Conservation (phyloP, 805 yeast genomes). For the Lipomyces starkeyi region DNA sequence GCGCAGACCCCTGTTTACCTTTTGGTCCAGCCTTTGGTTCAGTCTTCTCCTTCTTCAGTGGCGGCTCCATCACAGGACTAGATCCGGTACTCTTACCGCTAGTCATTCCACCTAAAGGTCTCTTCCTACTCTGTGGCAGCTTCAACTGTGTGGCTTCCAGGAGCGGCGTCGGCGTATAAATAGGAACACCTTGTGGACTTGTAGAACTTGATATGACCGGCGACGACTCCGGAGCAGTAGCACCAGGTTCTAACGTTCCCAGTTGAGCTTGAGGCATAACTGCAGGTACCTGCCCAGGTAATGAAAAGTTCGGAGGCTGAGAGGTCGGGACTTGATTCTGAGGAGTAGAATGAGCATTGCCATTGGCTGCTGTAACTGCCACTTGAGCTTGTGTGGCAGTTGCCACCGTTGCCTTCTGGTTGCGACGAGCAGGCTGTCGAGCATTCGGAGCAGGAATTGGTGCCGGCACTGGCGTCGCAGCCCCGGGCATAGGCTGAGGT, state of each 20-base stretch:
- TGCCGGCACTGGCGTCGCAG: conserved; percentile 11
- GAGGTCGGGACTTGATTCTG: not conserved
- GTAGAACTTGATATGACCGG: conserved; percentile 17
- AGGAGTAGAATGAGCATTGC: not conserved
- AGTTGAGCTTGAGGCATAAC: not conserved
- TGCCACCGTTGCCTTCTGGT: conserved; percentile 8
- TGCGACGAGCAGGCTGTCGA: conserved; percentile 18
- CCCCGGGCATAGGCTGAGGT: not conserved
- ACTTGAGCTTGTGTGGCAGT: not conserved
- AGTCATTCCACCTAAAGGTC: conserved; percentile 18
- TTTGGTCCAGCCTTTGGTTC: conserved; percentile 5
- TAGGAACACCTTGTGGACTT: conserved; percentile 37
- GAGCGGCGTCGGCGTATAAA: conserved; percentile 27
- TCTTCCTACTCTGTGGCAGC: conserved; percentile 27
- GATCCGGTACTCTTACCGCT: not conserved
- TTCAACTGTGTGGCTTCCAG: conserved; percentile 31
- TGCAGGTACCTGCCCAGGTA: not conserved
- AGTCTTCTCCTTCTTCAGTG: conserved; percentile 27
- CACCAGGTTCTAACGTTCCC: not conserved
- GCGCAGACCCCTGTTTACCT: conserved; percentile 11
- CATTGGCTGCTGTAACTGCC: not conserved
- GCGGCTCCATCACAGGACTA: conserved; percentile 28
- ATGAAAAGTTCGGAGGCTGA: not conserved
- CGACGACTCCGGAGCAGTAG: conserved; percentile 9
- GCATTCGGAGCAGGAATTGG: conserved; percentile 11